phyloP scores from a whole-genome alignment of 805 yeast species.

The Wickerhamomyces ciferrii region DNA sequence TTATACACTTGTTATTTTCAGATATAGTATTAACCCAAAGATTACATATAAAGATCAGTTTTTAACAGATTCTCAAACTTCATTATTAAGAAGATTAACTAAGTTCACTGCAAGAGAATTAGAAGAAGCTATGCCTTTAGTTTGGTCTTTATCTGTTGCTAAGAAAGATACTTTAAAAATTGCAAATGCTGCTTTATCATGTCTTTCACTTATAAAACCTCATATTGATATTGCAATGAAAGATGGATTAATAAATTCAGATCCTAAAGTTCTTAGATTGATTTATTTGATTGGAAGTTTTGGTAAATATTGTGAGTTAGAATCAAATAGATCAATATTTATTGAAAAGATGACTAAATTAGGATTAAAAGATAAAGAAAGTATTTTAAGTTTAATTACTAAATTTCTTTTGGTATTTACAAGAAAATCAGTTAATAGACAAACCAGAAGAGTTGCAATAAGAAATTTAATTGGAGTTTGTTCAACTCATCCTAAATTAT shows the following conservation, averaged over 20 bases:
- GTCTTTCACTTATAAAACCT: constrained; percentile 46
- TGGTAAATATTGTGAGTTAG: constrained; percentile 66
- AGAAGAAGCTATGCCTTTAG: constrained; percentile 69
- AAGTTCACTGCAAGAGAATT: constrained; percentile 56
- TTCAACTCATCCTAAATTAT: constrained; percentile 58
- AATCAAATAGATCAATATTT: constrained; percentile 35
- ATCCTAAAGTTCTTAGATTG: constrained; percentile 47
- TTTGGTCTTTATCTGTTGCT: constrained; percentile 49
- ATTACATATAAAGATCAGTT: constrained; percentile 45
- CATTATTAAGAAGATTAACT: constrained; percentile 52
- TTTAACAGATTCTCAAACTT: constrained; percentile 40
- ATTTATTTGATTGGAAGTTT: constrained; percentile 63
- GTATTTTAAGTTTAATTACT: constrained; percentile 51
- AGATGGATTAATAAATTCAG: constrained; percentile 25
- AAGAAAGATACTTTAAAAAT: constrained; percentile 42
- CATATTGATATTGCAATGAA: constrained; percentile 28
- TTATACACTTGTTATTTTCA: constrained; percentile 50
- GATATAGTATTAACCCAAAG: constrained; percentile 38
- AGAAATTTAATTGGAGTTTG: constrained; percentile 57
- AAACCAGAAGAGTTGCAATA: constrained; percentile 46
- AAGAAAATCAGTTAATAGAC: constrained; percentile 22
- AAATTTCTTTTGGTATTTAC: constrained; percentile 56
- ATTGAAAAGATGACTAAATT: constrained; percentile 20
- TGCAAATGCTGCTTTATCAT: constrained; percentile 59
- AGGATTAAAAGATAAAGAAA: constrained; percentile 44